phyloP scores from a whole-genome alignment of 768 basidiomycete genomes.

The Phallus indusiatus region DNA sequence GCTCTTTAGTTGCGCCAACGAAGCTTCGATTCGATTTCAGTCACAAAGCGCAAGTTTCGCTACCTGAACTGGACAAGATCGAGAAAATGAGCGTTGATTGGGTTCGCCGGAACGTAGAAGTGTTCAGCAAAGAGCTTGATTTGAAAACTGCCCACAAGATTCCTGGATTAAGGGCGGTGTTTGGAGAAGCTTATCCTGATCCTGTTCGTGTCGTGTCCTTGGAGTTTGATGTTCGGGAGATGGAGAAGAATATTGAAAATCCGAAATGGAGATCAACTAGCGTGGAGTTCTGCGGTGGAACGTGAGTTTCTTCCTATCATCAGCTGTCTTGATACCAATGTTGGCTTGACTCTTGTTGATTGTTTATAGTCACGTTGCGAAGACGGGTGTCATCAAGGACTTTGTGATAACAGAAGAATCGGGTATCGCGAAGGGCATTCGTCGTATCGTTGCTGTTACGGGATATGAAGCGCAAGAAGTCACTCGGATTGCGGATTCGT shows the following conservation, averaged over 20 bases:
- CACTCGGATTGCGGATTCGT: conserved; percentile 52
- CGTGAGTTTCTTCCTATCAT: conserved; percentile 40
- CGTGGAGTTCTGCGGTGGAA: conserved; percentile 98
- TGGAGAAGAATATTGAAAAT: conserved; percentile 75
- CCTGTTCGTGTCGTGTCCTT: conserved; percentile 93
- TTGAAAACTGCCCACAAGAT: conserved; percentile 75
- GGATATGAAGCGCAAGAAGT: conserved; percentile 88
- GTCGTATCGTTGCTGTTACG: conserved; percentile 89
- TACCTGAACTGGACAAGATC: conserved; percentile 70
- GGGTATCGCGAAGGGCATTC: conserved; percentile 96
- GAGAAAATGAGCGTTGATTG: conserved; percentile 79
- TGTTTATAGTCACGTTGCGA: conserved; percentile 70
- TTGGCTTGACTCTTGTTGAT: not conserved
- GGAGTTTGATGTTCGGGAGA: conserved; percentile 81
- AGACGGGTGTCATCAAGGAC: conserved; percentile 95
- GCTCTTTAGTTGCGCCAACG: conserved; percentile 90
- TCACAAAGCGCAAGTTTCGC: conserved; percentile 81
- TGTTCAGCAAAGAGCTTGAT: conserved; percentile 79
- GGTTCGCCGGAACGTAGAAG: conserved; percentile 83
- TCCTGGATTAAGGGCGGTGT: conserved; percentile 91
- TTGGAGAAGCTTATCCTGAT: conserved; percentile 96
- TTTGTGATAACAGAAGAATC: conserved; percentile 93
- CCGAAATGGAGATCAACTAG: conserved; percentile 87
- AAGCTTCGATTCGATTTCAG: conserved; percentile 99
- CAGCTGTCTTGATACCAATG: not conserved